These are phyloP conservation scores for Rhododendron simsii DNA, from an alignment of 148 eudicot species.

Conservation along the genomic window DNA sequence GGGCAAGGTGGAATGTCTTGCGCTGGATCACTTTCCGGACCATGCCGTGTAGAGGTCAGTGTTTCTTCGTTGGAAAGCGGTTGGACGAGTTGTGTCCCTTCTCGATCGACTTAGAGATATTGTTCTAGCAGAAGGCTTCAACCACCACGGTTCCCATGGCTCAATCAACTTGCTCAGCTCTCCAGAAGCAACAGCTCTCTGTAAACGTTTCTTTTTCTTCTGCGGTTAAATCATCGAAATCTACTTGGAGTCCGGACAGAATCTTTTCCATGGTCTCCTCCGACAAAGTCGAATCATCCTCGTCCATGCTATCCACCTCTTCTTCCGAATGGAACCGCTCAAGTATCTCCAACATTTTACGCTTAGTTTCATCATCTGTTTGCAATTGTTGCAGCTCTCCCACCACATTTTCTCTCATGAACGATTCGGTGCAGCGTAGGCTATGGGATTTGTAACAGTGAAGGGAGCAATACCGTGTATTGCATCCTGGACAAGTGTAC, in stretches of 20 bases:
- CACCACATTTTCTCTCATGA: too few relatives aligned
- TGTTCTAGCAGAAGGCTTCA: slow-evolving; percentile 61
- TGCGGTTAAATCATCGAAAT: slow-evolving; percentile 55
- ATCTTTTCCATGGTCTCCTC: slow-evolving; percentile 73
- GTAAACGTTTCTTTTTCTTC: slow-evolving; percentile 66
- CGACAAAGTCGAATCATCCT: slow-evolving; percentile 46
- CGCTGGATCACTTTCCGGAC: slow-evolving; percentile 20
- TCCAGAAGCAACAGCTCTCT: slow-evolving; percentile 73
- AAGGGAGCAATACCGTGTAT: slow-evolving; percentile 82
- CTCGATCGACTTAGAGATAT: slow-evolving; percentile 44
- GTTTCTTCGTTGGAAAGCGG: slow-evolving; percentile 36
- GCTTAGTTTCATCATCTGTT: too few relatives aligned
- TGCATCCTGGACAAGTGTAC: slow-evolving; percentile 91
- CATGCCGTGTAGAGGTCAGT: slow-evolving; percentile 12
- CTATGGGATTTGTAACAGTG: slow-evolving; percentile 58
- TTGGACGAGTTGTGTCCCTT: slow-evolving; percentile 69
- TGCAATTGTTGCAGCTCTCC: too few relatives aligned
- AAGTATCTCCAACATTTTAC: too few relatives aligned
- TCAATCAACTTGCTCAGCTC: slow-evolving; percentile 84
- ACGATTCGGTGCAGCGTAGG: too few relatives aligned
- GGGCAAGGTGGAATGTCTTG: slow-evolving; percentile 72
- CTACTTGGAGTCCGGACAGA: slow-evolving; percentile 53
- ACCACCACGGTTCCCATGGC: slow-evolving; percentile 99
- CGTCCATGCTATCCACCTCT: too few relatives aligned
- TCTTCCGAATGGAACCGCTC: too few relatives aligned